Percentiles rank a stretch among this genome's conserved stretches.
Conservation (phyloP, 139 green algal species). For the Chlamydomonas sphaeroides region DNA sequence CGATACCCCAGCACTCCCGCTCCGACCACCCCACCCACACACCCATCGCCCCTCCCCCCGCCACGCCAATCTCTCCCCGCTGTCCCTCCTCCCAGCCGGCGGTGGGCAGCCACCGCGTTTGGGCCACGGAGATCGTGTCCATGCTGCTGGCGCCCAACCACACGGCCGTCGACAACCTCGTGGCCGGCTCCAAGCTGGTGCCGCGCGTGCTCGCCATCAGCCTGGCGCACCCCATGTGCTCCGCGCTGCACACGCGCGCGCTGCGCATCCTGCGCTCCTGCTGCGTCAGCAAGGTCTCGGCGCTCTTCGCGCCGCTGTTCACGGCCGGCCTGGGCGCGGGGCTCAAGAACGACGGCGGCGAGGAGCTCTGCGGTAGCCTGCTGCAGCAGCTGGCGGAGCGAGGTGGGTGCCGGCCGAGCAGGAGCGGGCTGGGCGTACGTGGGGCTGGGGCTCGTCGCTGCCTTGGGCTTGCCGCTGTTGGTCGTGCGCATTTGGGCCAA, state of each 20-base stretch:
- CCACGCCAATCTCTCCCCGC: background rate
- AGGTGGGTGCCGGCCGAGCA: background rate
- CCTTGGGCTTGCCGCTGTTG: too few species aligned
- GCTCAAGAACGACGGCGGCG: background rate
- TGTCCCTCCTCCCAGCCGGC: constrained; percentile 21
- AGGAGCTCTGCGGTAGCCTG: constrained; percentile 18
- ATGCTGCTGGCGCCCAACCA: constrained; percentile 43
- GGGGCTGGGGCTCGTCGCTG: too few species aligned
- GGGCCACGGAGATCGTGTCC: constrained; percentile 42
- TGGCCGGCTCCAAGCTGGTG: constrained; percentile 46
- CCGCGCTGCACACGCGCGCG: constrained; percentile 46
- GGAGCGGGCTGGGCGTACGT: too few species aligned
- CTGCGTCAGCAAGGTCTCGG: constrained; percentile 39
- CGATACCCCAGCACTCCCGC: too few species aligned
- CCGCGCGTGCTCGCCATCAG: constrained; percentile 27
- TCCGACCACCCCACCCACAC: background rate
- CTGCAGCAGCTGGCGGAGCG: constrained; percentile 41
- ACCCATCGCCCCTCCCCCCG: background rate
- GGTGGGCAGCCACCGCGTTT: constrained; percentile 57
- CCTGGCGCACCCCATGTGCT: constrained; percentile 49
- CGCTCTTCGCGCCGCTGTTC: constrained; percentile 41
- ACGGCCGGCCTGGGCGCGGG: constrained; percentile 22
- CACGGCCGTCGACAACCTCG: constrained; percentile 29
- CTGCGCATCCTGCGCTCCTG: constrained; percentile 49
- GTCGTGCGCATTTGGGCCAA: too few species aligned